Evolutionary conservation across 306 rosid species (phyloP).

Genomic region (Cucurbita ficifolia): DNA sequence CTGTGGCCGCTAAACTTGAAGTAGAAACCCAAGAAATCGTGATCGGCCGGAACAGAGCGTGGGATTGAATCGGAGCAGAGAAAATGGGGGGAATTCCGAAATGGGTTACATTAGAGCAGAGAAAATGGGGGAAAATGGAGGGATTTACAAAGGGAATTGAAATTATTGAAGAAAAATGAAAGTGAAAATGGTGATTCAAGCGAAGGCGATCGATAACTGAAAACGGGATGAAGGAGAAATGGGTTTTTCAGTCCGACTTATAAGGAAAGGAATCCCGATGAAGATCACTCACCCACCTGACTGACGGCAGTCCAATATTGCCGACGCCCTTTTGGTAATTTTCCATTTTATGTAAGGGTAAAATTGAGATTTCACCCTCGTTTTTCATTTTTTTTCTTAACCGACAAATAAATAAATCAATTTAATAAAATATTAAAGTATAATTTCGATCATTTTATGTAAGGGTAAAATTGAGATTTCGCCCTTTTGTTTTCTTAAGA

Average conservation of each 20-base stretch:
- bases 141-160: background rate
- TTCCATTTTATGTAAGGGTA: background rate
- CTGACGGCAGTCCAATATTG: conserved; percentile 3
- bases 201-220: background rate
- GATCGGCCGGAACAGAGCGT: background rate
- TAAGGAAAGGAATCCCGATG: background rate
- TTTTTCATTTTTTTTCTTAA: too few species aligned
- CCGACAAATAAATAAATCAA: too few species aligned
- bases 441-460: background rate
- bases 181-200: background rate
- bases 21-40: conserved; percentile 5
- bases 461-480: background rate
- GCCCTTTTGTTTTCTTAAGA: too few species aligned
- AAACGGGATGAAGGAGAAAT: background rate
- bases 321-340: background rate
- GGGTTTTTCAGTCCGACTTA: background rate
- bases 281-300: conserved; percentile 1
- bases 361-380: background rate
- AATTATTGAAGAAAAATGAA: background rate
- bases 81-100: background rate
- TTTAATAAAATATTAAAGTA: too few species aligned
- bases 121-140: background rate
- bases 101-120: background rate
- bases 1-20: background rate
- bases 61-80: background rate